A percentile compares a stretch with the other conserved stretches of the same genome.
Evolutionary conservation across 2,329 filamentous ascomycete genomes (phyloP).

Genomic region (Aurifilum marmelostoma): DNA sequence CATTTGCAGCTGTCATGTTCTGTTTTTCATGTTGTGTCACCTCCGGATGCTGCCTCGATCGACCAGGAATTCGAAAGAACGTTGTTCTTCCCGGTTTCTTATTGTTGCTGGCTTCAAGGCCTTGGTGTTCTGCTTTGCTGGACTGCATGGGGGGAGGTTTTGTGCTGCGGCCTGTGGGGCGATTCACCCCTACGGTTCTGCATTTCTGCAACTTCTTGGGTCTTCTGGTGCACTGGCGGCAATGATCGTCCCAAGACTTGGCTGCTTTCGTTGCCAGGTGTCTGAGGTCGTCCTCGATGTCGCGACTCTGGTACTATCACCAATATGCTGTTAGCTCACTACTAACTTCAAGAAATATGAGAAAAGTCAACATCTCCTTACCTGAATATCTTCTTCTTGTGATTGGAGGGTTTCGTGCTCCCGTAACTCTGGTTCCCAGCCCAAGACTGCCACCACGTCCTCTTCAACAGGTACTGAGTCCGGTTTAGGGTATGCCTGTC

Average conservation of each 20-base stretch:
- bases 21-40: background rate
- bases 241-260: constrained; percentile 22
- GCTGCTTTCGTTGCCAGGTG: constrained; percentile 14
- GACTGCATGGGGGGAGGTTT: background rate
- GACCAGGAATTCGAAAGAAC: background rate
- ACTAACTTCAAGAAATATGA: background rate
- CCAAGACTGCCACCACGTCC: constrained; percentile 16
- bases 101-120: background rate
- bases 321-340: background rate
- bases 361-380: background rate
- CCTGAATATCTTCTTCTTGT: constrained; percentile 22
- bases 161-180: background rate
- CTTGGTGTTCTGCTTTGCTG: background rate
- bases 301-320: constrained; percentile 19
- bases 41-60: background rate
- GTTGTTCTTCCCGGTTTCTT: background rate
- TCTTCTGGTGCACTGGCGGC: constrained; percentile 17
- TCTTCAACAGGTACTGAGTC: constrained; percentile 10
- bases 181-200: background rate
- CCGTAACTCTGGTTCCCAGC: constrained; percentile 22
- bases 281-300: constrained; percentile 16
- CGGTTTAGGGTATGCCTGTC: constrained; percentile 12
- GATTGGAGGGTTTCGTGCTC: background rate
- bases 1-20: background rate
- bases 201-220: background rate